Conservation (phyloP, 1,284 basidiomycete species). For the Ceratobasidium sp. region DNA sequence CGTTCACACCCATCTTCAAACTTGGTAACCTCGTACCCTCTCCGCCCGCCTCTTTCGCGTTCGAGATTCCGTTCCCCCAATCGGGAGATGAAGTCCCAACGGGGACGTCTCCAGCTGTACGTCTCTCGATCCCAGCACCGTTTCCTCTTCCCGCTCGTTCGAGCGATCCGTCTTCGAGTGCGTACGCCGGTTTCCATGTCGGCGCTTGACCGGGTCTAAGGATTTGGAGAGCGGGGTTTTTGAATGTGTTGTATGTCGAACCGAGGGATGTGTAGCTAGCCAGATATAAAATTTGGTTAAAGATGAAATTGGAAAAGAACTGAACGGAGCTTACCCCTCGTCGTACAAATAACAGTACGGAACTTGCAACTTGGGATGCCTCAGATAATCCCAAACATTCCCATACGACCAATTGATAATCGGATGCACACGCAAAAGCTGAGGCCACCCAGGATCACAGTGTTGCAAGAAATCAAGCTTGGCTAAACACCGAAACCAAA, state of each 20-base stretch:
- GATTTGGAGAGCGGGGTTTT: conserved; percentile 74
- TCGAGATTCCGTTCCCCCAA: background rate
- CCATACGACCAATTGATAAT: conserved; percentile 95
- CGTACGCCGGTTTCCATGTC: conserved; percentile 83
- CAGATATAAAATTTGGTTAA: too few species aligned
- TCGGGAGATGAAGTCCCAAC: background rate
- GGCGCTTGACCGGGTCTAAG: conserved; percentile 30
- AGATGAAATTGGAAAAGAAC: too few species aligned
- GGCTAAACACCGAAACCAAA: conserved; percentile 50
- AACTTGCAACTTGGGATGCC: conserved; percentile 70
- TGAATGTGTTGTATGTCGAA: conserved; percentile 94
- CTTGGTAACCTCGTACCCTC: background rate
- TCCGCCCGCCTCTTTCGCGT: background rate
- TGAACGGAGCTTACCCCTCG: conserved; percentile 75
- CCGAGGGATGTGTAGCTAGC: conserved; percentile 92
- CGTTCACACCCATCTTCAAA: background rate
- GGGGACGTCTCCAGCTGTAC: conserved; percentile 7
- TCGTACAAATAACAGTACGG: conserved; percentile 94
- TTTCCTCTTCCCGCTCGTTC: conserved; percentile 72
- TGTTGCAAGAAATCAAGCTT: conserved; percentile 78
- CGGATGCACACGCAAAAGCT: conserved; percentile 92
- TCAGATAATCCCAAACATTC: conserved; percentile 92
- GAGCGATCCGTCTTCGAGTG: conserved; percentile 79
- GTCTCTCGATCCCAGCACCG: conserved; percentile 29
- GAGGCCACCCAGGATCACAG: conserved; percentile 91